Evolutionary conservation across 345 rosid genomes (phyloP), one percentile per base, ranked within the genome.

Genomic region (Sisymbrium irio): DNA sequence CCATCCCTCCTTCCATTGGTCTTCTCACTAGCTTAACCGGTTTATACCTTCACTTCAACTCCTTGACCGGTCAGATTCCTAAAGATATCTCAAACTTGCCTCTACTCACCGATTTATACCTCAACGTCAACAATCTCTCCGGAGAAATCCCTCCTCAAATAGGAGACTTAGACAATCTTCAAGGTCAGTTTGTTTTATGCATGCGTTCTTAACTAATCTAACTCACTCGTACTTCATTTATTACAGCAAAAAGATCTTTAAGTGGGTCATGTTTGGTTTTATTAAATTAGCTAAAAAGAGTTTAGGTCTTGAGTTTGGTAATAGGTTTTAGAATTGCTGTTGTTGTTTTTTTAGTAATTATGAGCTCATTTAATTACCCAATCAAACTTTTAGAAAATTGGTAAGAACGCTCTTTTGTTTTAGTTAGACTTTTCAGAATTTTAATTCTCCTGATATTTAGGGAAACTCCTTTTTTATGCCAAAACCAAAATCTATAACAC

Each of bases 21-120:
- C 87, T 84, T 22, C 88, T 95, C 42, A 78, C 78, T 70, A 84
- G 90, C 83, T 84, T 95, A 82, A 95, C 94, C 25, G 96, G 98
- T 19, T 77, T 95, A 82, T 95, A 87, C 80, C 83, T 95, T 57
- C 99, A 95, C 67, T 95, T 90, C 85, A 95, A 95, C 69, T 80
- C 87, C 8, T 79, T 95, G 66, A 79, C 74, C 33, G 99, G 98
- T 2, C 85, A 55, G 74, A 83, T 95, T 72, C 99, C 99, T 0
- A 71, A 70, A 73, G 99, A 88, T 83, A 90, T 92, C 69, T 83
- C 88, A 1, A 66, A 75, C 58, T 44, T 95, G 79, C 84, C 62
- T 73, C 66, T 81, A 36, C 96, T 95, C 56, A 72, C 70, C 12
- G 99, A 95, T 55, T 77, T 95, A 80, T 95, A 95, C 63, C 91